These are phyloP conservation scores for Daldinia decipiens DNA, from an alignment of 495 filamentous ascomycete species.

Conservation along the genomic window DNA sequence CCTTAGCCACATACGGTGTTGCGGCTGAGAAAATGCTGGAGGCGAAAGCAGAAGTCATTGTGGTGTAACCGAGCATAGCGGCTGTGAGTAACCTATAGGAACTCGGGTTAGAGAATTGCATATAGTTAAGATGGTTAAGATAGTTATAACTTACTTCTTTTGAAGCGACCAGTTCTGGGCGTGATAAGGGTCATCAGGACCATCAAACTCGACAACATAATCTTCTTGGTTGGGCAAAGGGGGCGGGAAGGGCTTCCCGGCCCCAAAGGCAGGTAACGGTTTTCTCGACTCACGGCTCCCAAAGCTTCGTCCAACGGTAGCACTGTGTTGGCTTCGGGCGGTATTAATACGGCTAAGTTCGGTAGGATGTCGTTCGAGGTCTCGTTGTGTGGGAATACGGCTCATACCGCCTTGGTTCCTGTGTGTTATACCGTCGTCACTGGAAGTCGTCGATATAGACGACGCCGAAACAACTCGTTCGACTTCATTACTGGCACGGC, in stretches of 20 bases:
- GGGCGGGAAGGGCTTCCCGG: constrained; percentile 82
- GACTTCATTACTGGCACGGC: constrained; percentile 56
- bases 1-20: constrained; percentile 59
- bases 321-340: constrained; percentile 75
- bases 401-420: constrained; percentile 56
- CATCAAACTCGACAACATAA: constrained; percentile 89
- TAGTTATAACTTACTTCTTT: constrained; percentile 69
- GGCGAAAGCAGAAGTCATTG: constrained; percentile 77
- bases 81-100: constrained; percentile 66
- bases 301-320: constrained; percentile 72
- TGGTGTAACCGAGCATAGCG: constrained; percentile 81
- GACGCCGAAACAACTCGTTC: constrained; percentile 61
- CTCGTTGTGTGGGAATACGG: constrained; percentile 69
- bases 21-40: constrained; percentile 76
- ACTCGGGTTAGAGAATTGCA: constrained; percentile 36
- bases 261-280: constrained; percentile 70
- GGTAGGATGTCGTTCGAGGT: constrained; percentile 78
- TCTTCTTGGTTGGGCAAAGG: constrained; percentile 75
- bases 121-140: too few relatives aligned
- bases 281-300: constrained; percentile 62
- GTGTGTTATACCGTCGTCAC: constrained; percentile 32
- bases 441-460: constrained; percentile 60
- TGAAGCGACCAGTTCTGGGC: constrained; percentile 83
- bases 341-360: constrained; percentile 81
- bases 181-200: constrained; percentile 80